Base-by-base conservation (phyloP, 768 basidiomycete genomes). In the Suillus luteus region DNA sequence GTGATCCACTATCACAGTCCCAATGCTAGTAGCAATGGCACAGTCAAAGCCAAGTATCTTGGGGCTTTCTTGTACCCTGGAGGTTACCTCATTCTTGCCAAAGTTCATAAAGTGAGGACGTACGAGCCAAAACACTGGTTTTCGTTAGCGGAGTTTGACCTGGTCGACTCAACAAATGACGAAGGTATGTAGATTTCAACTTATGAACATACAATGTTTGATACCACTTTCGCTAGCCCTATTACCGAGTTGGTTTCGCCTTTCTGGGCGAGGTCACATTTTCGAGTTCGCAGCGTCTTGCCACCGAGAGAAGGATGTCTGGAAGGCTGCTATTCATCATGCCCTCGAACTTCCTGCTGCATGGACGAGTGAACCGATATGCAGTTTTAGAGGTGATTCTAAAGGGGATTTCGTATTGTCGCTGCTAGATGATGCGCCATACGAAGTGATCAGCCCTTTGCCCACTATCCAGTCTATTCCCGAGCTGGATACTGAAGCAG, bases 61-160 rank as follows among this genome's bases (percentile, higher is more conserved):
- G 95, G 92, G 37, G 91, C 90, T 19, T 96, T 99, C 75, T 78
- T 99, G 51, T 99, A 95, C 70, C 78, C 83, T 41, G 88, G 91
- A 12, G 94, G 92, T 12, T 98, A 94, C 73, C 76, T 98, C 44
- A 82, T 97, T 24, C 78, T 99, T 52, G 93, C 87, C 67, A 98
- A 96, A 78, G 89, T 95, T 46, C 80, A 83, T 68, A 95, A 93
- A 77, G 82, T 85, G 63, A 92, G 83, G 73, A 80, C 80, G 40
- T 99, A 97, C 71, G 93, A 96, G 70, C 88, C 94, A 19, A 85
- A 83, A 65, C 91, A 96, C 72, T 99, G 95, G 91, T 90, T 99
- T 70, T 85, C 87, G 46, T 77, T 97, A 24, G 81, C 83, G 52
- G 85, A 86, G 22, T 92, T 93, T 67, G 87, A 91, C 60, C 68